Conservation (phyloP, 352 stramenopile genomes). For the Pythium sukuiense region DNA sequence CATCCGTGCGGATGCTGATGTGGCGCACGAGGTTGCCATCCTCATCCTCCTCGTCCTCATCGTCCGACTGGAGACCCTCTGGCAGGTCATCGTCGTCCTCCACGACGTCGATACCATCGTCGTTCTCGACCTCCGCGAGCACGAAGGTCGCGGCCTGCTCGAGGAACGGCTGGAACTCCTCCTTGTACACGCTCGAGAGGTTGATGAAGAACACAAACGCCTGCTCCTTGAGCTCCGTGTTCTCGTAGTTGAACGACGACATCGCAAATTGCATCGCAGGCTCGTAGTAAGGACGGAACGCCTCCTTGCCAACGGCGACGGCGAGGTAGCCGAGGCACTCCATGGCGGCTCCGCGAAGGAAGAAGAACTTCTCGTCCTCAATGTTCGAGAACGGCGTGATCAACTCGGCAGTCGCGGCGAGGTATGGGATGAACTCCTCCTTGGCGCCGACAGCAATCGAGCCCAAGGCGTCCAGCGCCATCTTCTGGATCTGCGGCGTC, state of each 20-base stretch:
- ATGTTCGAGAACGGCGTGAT: slow-evolving; percentile 91
- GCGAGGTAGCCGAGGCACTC: slow-evolving; percentile 99
- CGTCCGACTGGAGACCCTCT: slow-evolving; percentile 76
- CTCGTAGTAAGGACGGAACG: slow-evolving; percentile 94
- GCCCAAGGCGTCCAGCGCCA: slow-evolving; percentile 95
- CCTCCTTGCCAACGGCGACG: slow-evolving; percentile 94
- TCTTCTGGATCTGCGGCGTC: slow-evolving; percentile 95
- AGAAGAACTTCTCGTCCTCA: slow-evolving; percentile 92
- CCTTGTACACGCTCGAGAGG: slow-evolving; percentile 96
- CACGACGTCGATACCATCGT: slow-evolving; percentile 74
- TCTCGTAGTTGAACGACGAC: slow-evolving; percentile 91
- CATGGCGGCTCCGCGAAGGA: slow-evolving; percentile 93
- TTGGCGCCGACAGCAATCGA: slow-evolving; percentile 97
- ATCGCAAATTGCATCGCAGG: slow-evolving; percentile 95
- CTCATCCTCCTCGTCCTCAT: slow-evolving; percentile 69
- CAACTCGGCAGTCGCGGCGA: slow-evolving; percentile 85
- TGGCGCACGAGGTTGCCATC: slow-evolving; percentile 64
- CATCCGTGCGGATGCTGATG: slow-evolving; percentile 87
- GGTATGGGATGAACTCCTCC: slow-evolving; percentile 96
- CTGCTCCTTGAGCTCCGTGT: slow-evolving; percentile 97
- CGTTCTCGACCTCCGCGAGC: slow-evolving; percentile 67
- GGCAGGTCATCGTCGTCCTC: slow-evolving; percentile 73
- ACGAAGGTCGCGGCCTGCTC: slow-evolving; percentile 71
- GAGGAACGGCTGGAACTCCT: slow-evolving; percentile 95
- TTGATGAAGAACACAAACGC: slow-evolving; percentile 98